These are phyloP conservation scores for Termitomyces sp. DNA, from an alignment of 1,284 basidiomycete species.

Conservation along the genomic window DNA sequence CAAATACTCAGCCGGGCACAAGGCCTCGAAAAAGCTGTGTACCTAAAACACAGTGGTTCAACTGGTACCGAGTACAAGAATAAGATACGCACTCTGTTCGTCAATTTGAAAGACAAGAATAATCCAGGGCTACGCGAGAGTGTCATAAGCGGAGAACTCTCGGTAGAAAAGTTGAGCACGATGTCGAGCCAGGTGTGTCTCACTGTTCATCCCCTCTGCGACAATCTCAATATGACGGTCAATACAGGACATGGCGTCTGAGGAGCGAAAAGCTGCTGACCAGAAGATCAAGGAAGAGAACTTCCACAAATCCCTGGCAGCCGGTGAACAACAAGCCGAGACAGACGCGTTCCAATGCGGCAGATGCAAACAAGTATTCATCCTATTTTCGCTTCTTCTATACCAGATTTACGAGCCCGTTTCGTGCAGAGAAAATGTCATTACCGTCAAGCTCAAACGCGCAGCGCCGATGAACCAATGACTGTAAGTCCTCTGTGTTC, in stretches of 20 bases:
- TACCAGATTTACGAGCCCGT: slow-evolving; percentile 2
- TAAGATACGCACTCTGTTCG: slow-evolving; percentile 88
- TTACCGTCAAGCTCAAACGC: slow-evolving; percentile 92
- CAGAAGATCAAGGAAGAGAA: slow-evolving; percentile 84
- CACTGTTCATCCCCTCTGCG: not conserved
- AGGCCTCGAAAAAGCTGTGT: slow-evolving; percentile 58
- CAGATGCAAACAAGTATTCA: slow-evolving; percentile 77
- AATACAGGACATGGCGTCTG: slow-evolving; percentile 89
- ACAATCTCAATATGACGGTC: not conserved
- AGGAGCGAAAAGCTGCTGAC: slow-evolving; percentile 82
- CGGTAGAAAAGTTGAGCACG: slow-evolving; percentile 64
- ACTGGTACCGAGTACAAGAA: slow-evolving; percentile 54
- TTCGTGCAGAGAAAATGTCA: slow-evolving; percentile 73
- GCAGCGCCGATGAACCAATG: slow-evolving; percentile 96
- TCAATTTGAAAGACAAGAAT: slow-evolving; percentile 92
- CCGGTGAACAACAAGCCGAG: slow-evolving; percentile 87
- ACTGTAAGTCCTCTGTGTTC: slow-evolving; percentile 53
- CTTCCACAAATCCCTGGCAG: slow-evolving; percentile 87
- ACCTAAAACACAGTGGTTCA: slow-evolving; percentile 39
- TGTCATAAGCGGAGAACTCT: slow-evolving; percentile 78
- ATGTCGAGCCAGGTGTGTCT: slow-evolving; percentile 76
- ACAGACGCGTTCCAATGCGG: slow-evolving; percentile 98
- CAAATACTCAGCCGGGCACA: slow-evolving; percentile 55
- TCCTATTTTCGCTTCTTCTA: not conserved
- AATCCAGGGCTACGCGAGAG: slow-evolving; percentile 85